Conservation (phyloP, 225 moss, liverwort and hornwort genomes). For the Rhytidiadelphus loreus region DNA sequence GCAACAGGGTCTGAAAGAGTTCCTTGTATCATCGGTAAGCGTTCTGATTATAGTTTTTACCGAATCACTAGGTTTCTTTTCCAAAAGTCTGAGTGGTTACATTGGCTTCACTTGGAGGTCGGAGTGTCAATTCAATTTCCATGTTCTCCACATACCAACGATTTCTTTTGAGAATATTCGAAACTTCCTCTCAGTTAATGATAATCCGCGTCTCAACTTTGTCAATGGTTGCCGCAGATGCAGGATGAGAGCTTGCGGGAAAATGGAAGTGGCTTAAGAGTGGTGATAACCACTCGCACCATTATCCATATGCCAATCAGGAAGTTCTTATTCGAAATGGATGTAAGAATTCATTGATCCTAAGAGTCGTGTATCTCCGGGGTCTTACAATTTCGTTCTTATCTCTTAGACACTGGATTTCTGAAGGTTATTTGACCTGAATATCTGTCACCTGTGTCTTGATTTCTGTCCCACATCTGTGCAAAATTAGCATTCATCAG, state of each 20-base stretch:
- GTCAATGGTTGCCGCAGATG: conserved; percentile 7
- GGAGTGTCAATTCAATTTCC: not conserved
- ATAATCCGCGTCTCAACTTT: not conserved
- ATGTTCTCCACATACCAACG: not conserved
- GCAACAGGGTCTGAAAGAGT: conserved; percentile 31
- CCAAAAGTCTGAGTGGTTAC: not conserved
- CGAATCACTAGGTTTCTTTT: not conserved
- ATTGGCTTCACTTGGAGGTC: not conserved
- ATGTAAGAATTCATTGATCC: conserved; percentile 20
- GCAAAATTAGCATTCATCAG: not conserved
- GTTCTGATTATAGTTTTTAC: not conserved
- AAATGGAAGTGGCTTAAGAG: conserved; percentile 26
- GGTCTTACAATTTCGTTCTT: not conserved
- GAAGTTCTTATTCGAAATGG: conserved; percentile 6
- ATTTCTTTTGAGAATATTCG: not conserved
- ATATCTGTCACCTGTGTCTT: not conserved
- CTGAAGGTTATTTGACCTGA: not conserved
- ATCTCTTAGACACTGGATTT: not conserved
- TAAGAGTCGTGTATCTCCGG: not conserved
- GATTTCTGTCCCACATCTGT: not conserved
- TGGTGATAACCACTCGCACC: conserved; percentile 44
- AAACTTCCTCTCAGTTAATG: not conserved
- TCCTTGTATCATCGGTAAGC: conserved; percentile 16
- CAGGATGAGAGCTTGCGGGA: conserved; percentile 5
- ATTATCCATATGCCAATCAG: conserved; percentile 38